Evolutionary conservation across 805 yeast species (phyloP).

Genomic region (Zygotorulaspora florentina): DNA sequence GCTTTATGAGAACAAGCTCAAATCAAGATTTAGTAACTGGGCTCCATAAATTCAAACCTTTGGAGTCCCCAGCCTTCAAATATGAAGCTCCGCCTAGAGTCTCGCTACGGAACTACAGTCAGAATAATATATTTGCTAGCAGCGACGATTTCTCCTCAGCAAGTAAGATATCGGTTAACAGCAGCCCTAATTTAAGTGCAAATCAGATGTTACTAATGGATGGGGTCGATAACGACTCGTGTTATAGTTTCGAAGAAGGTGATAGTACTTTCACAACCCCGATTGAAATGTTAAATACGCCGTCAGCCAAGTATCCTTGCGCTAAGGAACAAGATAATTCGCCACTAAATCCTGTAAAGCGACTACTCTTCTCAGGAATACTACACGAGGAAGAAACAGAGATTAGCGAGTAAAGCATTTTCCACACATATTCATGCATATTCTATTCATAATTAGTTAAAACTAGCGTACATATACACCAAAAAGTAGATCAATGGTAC

Average conservation of each 20-base stretch:
- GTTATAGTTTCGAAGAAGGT: conserved; percentile 20
- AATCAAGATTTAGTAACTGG: conserved; percentile 3
- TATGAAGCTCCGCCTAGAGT: conserved; percentile 30
- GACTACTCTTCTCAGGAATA: conserved; percentile 17
- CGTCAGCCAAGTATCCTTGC: conserved; percentile 1
- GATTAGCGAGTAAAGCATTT: conserved; percentile 1
- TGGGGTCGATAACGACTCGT: conserved; percentile 18
- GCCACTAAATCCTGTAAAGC: conserved; percentile 15
- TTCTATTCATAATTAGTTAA: neutral
- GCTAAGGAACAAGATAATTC: conserved; percentile 5
- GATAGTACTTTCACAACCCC: conserved; percentile 16
- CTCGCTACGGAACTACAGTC: conserved; percentile 17
- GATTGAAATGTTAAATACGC: conserved; percentile 5
- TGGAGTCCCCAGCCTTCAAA: conserved; percentile 12
- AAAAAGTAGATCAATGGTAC: neutral
- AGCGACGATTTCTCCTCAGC: conserved; percentile 15
- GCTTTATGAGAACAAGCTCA: conserved; percentile 7
- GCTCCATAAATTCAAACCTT: conserved; percentile 3
- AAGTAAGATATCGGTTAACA: conserved; percentile 13
- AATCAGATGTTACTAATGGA: conserved; percentile 21
- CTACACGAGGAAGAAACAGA: conserved; percentile 18
- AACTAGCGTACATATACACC: neutral
- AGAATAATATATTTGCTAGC: conserved; percentile 10
- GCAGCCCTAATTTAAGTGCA: conserved; percentile 21
- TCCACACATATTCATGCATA: neutral